phyloP scores from a whole-genome alignment of 2,329 filamentous ascomycete species.

The Aureobasidium musti region DNA sequence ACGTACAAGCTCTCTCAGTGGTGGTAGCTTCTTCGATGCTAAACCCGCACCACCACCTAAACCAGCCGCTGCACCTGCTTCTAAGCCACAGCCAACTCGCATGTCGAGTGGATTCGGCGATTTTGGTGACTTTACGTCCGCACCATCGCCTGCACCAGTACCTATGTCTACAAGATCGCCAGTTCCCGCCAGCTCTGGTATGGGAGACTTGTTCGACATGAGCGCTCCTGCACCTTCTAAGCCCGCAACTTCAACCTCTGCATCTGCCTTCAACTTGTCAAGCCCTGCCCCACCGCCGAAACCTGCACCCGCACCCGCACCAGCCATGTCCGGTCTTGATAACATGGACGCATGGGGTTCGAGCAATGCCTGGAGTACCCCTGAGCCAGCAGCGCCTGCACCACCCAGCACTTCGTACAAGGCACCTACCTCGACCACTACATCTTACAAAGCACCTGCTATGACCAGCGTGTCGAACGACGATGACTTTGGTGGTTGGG shows the following conservation, averaged over 20 bases:
- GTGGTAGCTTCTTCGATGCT: constrained; percentile 81
- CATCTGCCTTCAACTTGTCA: constrained; percentile 83
- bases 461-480: constrained; percentile 51
- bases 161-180: constrained; percentile 47
- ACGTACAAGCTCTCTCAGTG: constrained; percentile 55
- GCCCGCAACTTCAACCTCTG: constrained; percentile 43
- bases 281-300: constrained; percentile 46
- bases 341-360: constrained; percentile 78
- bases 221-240: constrained; percentile 47
- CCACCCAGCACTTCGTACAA: constrained; percentile 41
- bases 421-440: constrained; percentile 40
- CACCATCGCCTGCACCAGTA: constrained; percentile 56
- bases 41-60: constrained; percentile 49
- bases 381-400: constrained; percentile 51
- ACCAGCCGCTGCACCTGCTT: constrained; percentile 52
- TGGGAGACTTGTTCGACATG: constrained; percentile 83
- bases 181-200: constrained; percentile 50
- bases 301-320: constrained; percentile 40
- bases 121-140: constrained; percentile 64
- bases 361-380: constrained; percentile 77
- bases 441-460: constrained; percentile 40
- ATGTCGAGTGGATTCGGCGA: constrained; percentile 53
- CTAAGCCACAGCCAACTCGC: constrained; percentile 53
- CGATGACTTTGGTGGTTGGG: constrained; percentile 66
- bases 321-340: constrained; percentile 48